phyloP scores from a whole-genome alignment of 163 green algal species.

The Scenedesmus sp. region DNA sequence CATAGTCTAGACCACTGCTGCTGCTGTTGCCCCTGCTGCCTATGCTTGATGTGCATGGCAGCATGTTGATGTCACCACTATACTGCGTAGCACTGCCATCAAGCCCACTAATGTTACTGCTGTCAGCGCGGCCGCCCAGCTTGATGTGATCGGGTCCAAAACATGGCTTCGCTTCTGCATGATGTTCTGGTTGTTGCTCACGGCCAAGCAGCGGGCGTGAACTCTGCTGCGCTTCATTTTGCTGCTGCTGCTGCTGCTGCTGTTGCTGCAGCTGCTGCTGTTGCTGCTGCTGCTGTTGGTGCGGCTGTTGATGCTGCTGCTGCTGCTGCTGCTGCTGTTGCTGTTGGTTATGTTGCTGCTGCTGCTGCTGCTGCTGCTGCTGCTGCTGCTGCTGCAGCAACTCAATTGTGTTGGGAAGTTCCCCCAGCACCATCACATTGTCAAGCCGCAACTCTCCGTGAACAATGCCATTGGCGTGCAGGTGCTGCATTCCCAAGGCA shows the following conservation, averaged over 20 bases:
- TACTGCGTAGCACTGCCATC: background rate
- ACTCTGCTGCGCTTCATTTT: background rate
- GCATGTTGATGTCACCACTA: too few relatives aligned
- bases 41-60: background rate
- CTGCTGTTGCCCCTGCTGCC: conserved; percentile 13
- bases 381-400: conserved; percentile 31
- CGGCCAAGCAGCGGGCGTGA: too few relatives aligned
- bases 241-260: background rate
- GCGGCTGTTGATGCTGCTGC: too few relatives aligned
- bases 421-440: conserved; percentile 60
- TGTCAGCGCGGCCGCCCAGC: too few relatives aligned
- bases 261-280: too few relatives aligned
- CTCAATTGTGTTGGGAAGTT: background rate
- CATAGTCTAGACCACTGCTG: background rate
- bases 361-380: conserved; percentile 5
- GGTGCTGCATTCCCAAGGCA: conserved; percentile 57
- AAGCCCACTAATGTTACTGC: background rate
- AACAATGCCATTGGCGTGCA: conserved; percentile 60
- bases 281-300: too few relatives aligned
- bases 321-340: background rate
- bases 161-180: too few relatives aligned
- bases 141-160: too few relatives aligned
- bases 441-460: conserved; percentile 66
- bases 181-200: too few relatives aligned
- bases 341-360: background rate